phyloP scores from a whole-genome alignment of 352 stramenopile species.

The Globisporangium orthogonon region DNA sequence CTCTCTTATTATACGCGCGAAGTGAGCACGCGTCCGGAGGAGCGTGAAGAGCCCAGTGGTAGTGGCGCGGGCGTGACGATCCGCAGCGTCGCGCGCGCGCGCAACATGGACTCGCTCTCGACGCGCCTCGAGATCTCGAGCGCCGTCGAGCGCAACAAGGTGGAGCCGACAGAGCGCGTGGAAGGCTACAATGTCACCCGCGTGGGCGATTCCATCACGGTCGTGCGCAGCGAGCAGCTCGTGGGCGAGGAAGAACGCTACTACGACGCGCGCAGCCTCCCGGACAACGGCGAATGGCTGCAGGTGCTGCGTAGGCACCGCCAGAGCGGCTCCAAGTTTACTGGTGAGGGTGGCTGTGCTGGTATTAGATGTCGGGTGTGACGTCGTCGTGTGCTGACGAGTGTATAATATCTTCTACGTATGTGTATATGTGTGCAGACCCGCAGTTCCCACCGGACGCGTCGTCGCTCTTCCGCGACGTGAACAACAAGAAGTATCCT shows the following conservation, averaged over 20 bases:
- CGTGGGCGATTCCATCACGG: slow-evolving; percentile 59
- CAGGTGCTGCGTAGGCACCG: slow-evolving; percentile 70
- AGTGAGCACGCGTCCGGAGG: slow-evolving; percentile 32
- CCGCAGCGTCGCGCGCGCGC: slow-evolving; percentile 36
- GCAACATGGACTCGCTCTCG: slow-evolving; percentile 72
- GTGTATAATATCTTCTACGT: too few species aligned
- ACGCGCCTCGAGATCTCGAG: slow-evolving; percentile 68
- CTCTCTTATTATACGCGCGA: not conserved
- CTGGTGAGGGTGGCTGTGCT: slow-evolving; percentile 20
- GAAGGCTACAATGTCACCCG: slow-evolving; percentile 76
- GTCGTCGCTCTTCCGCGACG: slow-evolving; percentile 62
- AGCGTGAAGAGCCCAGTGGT: slow-evolving; percentile 57
- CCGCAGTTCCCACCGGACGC: slow-evolving; percentile 68
- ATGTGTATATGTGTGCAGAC: slow-evolving; percentile 19
- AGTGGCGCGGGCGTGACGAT: slow-evolving; percentile 54
- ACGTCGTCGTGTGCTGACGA: too few species aligned
- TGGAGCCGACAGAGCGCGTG: slow-evolving; percentile 35
- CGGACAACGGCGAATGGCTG: slow-evolving; percentile 67
- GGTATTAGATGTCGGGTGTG: not conserved
- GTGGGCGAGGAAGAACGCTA: slow-evolving; percentile 56
- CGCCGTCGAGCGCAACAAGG: slow-evolving; percentile 60
- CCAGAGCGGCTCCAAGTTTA: slow-evolving; percentile 68
- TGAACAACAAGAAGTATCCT: slow-evolving; percentile 55
- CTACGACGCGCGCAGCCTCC: slow-evolving; percentile 58
- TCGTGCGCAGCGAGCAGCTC: slow-evolving; percentile 60